Evolutionary conservation across 148 eudicot species (phyloP), one percentile per base, ranked within the genome.

Genomic region (Chenopodium berlandieri): DNA sequence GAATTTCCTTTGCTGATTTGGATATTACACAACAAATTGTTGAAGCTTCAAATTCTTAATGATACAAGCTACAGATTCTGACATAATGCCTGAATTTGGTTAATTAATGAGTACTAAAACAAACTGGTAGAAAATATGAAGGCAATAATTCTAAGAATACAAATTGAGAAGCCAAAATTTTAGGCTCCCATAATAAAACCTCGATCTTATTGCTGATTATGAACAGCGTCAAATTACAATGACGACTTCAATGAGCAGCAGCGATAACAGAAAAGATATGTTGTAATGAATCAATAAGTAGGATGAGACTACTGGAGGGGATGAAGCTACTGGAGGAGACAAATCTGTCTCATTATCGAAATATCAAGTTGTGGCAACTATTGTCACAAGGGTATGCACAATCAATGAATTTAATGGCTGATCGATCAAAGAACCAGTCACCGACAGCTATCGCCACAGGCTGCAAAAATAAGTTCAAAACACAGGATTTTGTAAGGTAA

Each of bases 311-410:
- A 67, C 75, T 10, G 71, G 70, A 58, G 65, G 3, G 17, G 14
- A 60, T 65, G 87, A 82, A 62, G 60, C 70, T 54, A 67, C 78
- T 10, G 71, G 70, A 58, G 65, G 3, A n/a, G 14, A 40, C 44
- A 40, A 40, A 25, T 71, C 58, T 11, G 80, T 74, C 54, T 86
- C 80, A 40, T 40, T 40, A 89, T 84, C 82, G 85, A 88, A 91
- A 91, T 7, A 95, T 85, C 85, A 92, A 83, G 82, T 95, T 93
- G 90, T 95, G 99, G 71, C 99, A 95, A 46, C 91, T 88, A 85
- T 85, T 92, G 85, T 95, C 97, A 73, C 97, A 95, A 4, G 98
- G 98, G 79, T 95, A 93, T 8, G 94, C 83, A 71, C 99, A 95
- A 77, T 95, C 99, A 14, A 92, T 86, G 67, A 87, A 85, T 84